These are phyloP conservation scores for Aspergillus asperescens DNA, from an alignment of 495 filamentous ascomycete genomes.

Conservation along the genomic window DNA sequence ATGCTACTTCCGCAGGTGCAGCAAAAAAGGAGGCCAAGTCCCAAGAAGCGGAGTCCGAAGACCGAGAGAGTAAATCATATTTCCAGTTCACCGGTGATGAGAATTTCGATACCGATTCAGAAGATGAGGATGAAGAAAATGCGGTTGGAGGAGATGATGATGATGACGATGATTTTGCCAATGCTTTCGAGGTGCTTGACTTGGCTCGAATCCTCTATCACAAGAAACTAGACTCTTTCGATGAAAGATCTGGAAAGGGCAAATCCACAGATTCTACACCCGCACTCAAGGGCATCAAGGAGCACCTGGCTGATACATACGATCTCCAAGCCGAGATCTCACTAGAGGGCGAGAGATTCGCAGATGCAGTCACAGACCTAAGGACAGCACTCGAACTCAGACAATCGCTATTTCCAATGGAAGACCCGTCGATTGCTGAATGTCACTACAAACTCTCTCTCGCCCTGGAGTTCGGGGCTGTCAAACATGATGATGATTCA, in stretches of 20 bases:
- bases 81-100: constrained; percentile 95
- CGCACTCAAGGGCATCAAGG: constrained; percentile 60
- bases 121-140: constrained; percentile 52
- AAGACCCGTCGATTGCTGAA: constrained; percentile 82
- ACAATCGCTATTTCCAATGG: constrained; percentile 64
- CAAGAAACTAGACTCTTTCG: constrained; percentile 51
- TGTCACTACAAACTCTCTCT: constrained; percentile 94
- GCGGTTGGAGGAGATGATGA: constrained; percentile 52
- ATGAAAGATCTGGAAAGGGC: constrained; percentile 41
- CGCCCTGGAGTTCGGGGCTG: constrained; percentile 85
- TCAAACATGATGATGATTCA: constrained; percentile 56
- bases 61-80: constrained; percentile 55
- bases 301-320: constrained; percentile 83
- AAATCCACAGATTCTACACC: constrained; percentile 49
- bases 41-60: constrained; percentile 35
- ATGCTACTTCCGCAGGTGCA: constrained; percentile 21
- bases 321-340: constrained; percentile 91
- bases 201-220: constrained; percentile 76
- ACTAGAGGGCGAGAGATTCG: constrained; percentile 86
- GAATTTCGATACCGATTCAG: constrained; percentile 77
- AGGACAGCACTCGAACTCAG: constrained; percentile 70
- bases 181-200: constrained; percentile 88
- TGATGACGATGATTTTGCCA: constrained; percentile 85
- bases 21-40: constrained; percentile 34
- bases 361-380: constrained; percentile 73